Conservation (phyloP, 1,284 basidiomycete genomes). For the Microbotryomycetes sp. region DNA sequence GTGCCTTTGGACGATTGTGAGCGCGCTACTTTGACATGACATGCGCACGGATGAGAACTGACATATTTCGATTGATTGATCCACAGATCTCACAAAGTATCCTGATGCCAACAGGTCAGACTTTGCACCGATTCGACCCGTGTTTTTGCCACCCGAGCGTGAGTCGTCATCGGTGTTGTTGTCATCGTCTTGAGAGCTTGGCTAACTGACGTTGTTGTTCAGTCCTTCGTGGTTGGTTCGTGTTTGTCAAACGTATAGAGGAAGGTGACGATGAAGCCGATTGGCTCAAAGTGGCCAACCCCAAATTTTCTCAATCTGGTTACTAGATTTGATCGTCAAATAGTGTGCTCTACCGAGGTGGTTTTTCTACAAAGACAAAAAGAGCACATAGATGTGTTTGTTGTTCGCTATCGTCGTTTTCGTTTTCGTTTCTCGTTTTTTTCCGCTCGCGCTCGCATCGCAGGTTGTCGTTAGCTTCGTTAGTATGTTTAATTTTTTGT, state of each 20-base stretch:
- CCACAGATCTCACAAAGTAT: slow-evolving; percentile 14
- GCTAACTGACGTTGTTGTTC: neutral
- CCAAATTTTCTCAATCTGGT: neutral
- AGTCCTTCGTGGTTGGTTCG: slow-evolving; percentile 23
- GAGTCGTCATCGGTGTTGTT: neutral
- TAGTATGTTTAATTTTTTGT: too few species aligned
- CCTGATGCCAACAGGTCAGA: slow-evolving; percentile 1
- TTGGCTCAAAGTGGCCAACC: neutral
- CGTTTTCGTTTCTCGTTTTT: too few species aligned
- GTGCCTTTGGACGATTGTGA: slow-evolving; percentile 25
- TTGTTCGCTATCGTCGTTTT: too few species aligned
- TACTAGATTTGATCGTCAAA: too few species aligned
- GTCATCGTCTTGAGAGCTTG: neutral
- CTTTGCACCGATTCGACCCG: slow-evolving; percentile 13
- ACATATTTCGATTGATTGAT: too few species aligned
- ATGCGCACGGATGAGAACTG: fast-evolving
- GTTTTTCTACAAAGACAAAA: too few species aligned
- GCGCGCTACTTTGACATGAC: neutral
- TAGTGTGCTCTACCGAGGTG: too few species aligned
- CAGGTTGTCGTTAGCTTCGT: too few species aligned
- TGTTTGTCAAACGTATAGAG: slow-evolving; percentile 17
- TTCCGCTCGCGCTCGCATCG: too few species aligned
- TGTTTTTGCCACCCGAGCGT: slow-evolving; percentile 19
- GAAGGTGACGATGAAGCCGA: neutral
- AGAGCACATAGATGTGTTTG: too few species aligned